Evolutionary conservation across 2,329 filamentous ascomycete species (phyloP).

Genomic region (Neonectria punicea): DNA sequence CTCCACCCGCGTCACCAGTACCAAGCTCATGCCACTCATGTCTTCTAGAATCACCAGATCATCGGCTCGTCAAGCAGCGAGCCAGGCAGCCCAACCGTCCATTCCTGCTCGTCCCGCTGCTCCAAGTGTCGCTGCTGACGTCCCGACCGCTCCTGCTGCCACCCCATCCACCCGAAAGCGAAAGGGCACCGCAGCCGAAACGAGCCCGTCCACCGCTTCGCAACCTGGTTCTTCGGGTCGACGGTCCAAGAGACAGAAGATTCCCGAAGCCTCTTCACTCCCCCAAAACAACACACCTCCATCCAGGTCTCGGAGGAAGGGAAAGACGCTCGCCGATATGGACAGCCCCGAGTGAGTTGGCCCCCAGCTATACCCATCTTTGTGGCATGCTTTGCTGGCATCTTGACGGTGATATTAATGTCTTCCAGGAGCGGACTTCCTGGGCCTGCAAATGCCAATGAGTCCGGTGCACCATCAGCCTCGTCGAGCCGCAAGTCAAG

Average conservation of each 20-base stretch:
- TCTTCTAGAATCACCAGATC: conserved; percentile 96
- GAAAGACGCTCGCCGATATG: conserved; percentile 73
- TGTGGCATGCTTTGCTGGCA: background rate
- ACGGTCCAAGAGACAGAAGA: conserved; percentile 78
- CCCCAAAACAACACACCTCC: conserved; percentile 45
- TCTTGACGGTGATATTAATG: conserved; percentile 22
- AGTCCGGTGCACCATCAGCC: conserved; percentile 66
- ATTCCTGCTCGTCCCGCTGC: conserved; percentile 54
- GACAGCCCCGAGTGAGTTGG: conserved; percentile 73
- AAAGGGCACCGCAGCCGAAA: conserved; percentile 71
- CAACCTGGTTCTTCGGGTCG: conserved; percentile 57
- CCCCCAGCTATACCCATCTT: background rate
- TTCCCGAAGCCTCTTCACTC: conserved; percentile 59
- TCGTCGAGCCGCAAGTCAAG: conserved; percentile 78
- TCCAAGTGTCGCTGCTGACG: conserved; percentile 50
- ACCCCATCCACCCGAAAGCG: conserved; percentile 75
- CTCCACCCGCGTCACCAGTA: conserved; percentile 38
- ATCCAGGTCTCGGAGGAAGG: conserved; percentile 66
- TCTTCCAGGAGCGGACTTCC: conserved; percentile 37
- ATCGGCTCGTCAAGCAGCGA: conserved; percentile 88
- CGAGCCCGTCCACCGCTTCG: conserved; percentile 51
- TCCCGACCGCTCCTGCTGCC: conserved; percentile 54
- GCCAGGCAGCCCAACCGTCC: conserved; percentile 61
- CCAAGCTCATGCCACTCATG: conserved; percentile 75
- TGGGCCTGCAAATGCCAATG: conserved; percentile 71